Conservation (phyloP, 2,329 filamentous ascomycete species). For the Fusarium secorum region DNA sequence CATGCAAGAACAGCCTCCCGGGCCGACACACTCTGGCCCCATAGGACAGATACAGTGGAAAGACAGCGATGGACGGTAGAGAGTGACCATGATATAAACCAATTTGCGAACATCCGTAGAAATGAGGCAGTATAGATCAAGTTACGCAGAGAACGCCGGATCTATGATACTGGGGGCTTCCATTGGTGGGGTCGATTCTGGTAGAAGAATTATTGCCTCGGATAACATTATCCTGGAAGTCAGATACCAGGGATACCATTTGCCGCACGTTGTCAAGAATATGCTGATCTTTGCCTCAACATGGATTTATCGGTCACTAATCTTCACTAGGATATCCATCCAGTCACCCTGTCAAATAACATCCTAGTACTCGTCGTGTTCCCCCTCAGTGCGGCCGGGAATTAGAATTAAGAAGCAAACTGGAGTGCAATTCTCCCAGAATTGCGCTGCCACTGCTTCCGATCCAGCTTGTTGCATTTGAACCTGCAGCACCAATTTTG, state of each 20-base stretch:
- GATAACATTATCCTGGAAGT: background rate
- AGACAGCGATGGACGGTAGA: background rate
- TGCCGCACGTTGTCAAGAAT: accelerated
- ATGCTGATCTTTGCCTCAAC: accelerated
- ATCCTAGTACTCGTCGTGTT: accelerated
- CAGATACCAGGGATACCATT: background rate
- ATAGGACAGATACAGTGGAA: background rate
- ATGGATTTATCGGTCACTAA: accelerated
- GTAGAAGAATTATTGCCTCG: background rate
- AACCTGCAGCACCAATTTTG: background rate
- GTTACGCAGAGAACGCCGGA: accelerated
- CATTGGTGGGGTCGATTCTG: background rate
- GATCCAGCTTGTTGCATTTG: accelerated
- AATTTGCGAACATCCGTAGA: background rate
- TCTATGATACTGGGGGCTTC: accelerated
- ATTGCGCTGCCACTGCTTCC: background rate
- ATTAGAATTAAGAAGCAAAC: too few species aligned
- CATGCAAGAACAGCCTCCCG: too few species aligned
- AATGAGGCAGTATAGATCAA: background rate
- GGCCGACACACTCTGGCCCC: too few species aligned
- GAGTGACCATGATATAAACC: too few species aligned
- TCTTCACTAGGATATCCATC: accelerated
- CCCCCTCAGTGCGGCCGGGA: accelerated
- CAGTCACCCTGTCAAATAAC: accelerated
- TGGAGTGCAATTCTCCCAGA: background rate